A percentile compares a stretch with the other conserved stretches of the same genome.
These are phyloP conservation scores for Hirsutella thompsonii DNA, from an alignment of 2,329 filamentous ascomycete genomes.

Conservation along the genomic window DNA sequence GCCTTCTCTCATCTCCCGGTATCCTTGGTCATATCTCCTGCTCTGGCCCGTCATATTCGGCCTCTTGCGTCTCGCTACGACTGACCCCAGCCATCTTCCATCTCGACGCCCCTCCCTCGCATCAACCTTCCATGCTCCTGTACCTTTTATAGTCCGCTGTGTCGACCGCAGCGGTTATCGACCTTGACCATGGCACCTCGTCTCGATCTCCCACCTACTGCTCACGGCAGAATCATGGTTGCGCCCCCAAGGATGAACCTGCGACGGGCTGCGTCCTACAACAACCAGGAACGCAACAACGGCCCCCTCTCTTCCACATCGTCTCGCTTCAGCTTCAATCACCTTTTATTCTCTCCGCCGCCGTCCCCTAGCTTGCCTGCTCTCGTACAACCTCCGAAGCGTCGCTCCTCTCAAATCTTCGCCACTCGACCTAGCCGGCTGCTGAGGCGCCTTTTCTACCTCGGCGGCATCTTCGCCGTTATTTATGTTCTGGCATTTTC, in stretches of 20 bases:
- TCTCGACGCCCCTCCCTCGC: neutral
- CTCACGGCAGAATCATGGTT: conserved; percentile 37
- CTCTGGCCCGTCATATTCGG: neutral
- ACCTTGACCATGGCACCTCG: conserved; percentile 27
- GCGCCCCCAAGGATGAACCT: conserved; percentile 45
- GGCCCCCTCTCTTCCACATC: conserved; percentile 43
- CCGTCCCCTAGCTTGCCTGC: conserved; percentile 61
- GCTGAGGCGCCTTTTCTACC: conserved; percentile 41
- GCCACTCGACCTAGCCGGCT: conserved; percentile 41
- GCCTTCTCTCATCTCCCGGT: no score
- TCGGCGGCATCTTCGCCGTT: conserved; percentile 34
- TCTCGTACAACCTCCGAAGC: conserved; percentile 51
- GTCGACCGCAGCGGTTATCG: neutral
- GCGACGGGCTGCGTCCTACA: conserved; percentile 44
- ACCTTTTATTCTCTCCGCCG: conserved; percentile 53
- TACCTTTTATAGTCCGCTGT: neutral
- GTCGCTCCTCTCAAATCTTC: conserved; percentile 36
- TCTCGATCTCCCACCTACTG: conserved; percentile 28
- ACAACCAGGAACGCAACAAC: conserved; percentile 32
- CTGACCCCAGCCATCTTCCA: neutral
- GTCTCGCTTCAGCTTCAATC: conserved; percentile 52
- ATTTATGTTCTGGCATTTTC: conserved; percentile 30
- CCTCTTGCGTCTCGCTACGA: neutral
- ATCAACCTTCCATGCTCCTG: neutral
- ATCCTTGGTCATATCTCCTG: neutral